A percentile compares a stretch with the other conserved stretches of the same genome.
phyloP scores from a whole-genome alignment of 768 basidiomycete species.

The Hygrophorus pudorinus region DNA sequence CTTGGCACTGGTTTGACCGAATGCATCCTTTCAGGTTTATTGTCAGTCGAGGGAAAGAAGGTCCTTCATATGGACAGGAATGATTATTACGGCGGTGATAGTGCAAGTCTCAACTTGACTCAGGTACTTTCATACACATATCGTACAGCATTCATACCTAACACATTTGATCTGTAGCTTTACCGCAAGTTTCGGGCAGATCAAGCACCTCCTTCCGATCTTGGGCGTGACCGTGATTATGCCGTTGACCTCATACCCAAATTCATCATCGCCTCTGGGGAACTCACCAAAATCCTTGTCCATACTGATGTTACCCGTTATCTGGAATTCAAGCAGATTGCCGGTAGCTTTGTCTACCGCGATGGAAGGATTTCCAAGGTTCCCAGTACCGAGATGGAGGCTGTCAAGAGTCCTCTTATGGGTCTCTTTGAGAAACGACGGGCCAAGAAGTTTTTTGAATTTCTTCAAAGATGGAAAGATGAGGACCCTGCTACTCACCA shows the following conservation, averaged over 20 bases:
- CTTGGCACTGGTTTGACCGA: constrained; percentile 97
- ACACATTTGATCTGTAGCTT: constrained; percentile 41
- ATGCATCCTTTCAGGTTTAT: constrained; percentile 93
- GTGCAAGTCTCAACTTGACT: constrained; percentile 92
- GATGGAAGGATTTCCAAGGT: constrained; percentile 97
- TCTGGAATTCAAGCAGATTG: constrained; percentile 99
- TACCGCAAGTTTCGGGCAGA: constrained; percentile 90
- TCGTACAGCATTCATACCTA: not conserved
- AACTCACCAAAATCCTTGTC: constrained; percentile 95
- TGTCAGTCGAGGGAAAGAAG: constrained; percentile 99
- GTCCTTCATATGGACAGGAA: constrained; percentile 98
- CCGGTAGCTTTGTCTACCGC: constrained; percentile 94
- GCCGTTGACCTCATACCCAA: constrained; percentile 97
- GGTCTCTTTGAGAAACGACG: constrained; percentile 98
- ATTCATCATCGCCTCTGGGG: constrained; percentile 97
- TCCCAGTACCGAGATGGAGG: constrained; percentile 95
- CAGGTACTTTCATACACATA: constrained; percentile 49
- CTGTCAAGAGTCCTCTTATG: constrained; percentile 91
- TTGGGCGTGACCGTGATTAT: constrained; percentile 96
- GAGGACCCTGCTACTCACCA: constrained; percentile 95
- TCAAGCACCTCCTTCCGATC: constrained; percentile 65
- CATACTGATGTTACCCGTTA: constrained; percentile 98
- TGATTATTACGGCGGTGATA: constrained; percentile 98
- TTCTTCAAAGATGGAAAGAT: constrained; percentile 91
- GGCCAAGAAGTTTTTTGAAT: constrained; percentile 98